A percentile compares a stretch with the other conserved stretches of the same genome.
phyloP scores from a whole-genome alignment of 768 basidiomycete genomes.

The Suillus tomentosus region DNA sequence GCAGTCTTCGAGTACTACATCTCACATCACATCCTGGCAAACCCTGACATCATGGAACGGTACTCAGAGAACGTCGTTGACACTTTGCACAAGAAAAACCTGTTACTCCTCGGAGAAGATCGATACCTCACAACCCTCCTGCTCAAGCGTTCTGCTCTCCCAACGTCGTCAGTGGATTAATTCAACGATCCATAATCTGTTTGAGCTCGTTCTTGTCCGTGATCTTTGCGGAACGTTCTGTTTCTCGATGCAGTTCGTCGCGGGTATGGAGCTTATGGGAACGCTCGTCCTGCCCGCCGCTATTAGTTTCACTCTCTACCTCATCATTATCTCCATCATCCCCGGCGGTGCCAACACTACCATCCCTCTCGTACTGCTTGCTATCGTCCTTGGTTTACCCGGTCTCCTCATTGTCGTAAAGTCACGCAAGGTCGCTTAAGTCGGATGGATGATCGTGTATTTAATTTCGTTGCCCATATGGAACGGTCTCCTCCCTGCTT shows the following conservation, averaged over 20 bases:
- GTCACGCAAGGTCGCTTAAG: constrained; percentile 88
- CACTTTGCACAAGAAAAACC: constrained; percentile 98
- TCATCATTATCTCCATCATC: constrained; percentile 86
- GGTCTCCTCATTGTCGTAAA: constrained; percentile 96
- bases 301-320: constrained; percentile 94
- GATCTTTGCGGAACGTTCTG: constrained; percentile 99
- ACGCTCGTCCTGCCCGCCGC: constrained; percentile 97
- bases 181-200: constrained; percentile 96
- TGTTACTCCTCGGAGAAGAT: constrained; percentile 97
- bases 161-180: constrained; percentile 99
- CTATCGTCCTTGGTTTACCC: constrained; percentile 93
- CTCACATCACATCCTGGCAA: constrained; percentile 96
- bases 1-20: constrained; percentile 99
- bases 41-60: constrained; percentile 97
- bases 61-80: constrained; percentile 99
- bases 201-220: constrained; percentile 91
- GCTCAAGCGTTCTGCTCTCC: constrained; percentile 89
- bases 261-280: constrained; percentile 96
- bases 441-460: constrained; percentile 98
- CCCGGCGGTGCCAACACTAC: constrained; percentile 77
- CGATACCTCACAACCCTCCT: constrained; percentile 97
- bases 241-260: constrained; percentile 99
- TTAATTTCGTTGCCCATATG: constrained; percentile 91
- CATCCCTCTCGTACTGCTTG: constrained; percentile 90
- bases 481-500: constrained; percentile 95